Base-by-base conservation (phyloP, 1,139 yeast species). In the Pichia sp. region DNA sequence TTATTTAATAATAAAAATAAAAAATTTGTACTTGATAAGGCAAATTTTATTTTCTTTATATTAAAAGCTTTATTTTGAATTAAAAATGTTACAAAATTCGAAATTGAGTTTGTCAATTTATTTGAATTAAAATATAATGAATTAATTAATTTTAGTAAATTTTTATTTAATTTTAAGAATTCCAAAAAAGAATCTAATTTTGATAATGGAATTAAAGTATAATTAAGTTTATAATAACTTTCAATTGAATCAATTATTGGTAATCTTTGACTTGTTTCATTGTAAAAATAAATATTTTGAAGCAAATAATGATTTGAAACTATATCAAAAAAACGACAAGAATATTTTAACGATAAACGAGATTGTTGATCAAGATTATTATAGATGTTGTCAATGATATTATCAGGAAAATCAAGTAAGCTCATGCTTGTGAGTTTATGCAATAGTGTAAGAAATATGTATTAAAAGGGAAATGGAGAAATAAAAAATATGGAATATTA, bases 351-450 rank as follows among this genome's bases (percentile, higher is more conserved):
- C 20, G 30, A 29, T 4, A 40, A 3, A 2, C 36, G 12, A 6
- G 47, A 30, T 22, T 26, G 12, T 10, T 39, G 40, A n/a, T 39
- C 37, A 6, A 46, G 33, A 11, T 25, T 12, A 3, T 22, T 16
- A 26, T 36, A 43, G 4, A 46, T 38, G 23, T 28, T 33, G 5
- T 43, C 50, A 10, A 46, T 29, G 12, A 46, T 24, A n/a, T 43
- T 31, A 25, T 46, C 45, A 9, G 50, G 50, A 6, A 46, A 28
- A 23, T 41, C 40, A 10, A 46, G 11, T 12, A 46, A 24, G 27
- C 22, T 35, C 48, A 45, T 45, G 5, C 3, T 30, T 4, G 29
- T 25, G 31, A 36, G 8, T 23, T 10, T n/a, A n/a, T 7, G 25
- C 10, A 32, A 6, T 7, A 22, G 35, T 22, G 2, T 16, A 10